These are phyloP conservation scores for Francoa sonchifolia DNA, from an alignment of 441 rosid genomes.

Conservation along the genomic window DNA sequence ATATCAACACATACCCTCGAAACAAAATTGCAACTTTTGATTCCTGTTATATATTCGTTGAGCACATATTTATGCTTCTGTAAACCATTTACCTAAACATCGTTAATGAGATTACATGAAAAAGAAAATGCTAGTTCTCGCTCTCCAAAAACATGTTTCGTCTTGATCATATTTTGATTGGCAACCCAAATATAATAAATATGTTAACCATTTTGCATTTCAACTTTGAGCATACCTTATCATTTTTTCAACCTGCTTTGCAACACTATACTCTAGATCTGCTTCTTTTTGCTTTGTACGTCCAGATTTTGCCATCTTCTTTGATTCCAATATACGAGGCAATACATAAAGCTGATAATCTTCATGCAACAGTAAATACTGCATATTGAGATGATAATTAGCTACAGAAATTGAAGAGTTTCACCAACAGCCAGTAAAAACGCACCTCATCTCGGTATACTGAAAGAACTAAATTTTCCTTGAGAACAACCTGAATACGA, in stretches of 20 bases:
- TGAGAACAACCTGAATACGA: constrained; percentile 72
- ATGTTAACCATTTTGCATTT: too few species aligned
- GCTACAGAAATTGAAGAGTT: constrained; percentile 16
- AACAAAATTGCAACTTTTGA: too few species aligned
- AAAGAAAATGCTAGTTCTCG: too few species aligned
- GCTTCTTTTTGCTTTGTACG: constrained; percentile 95
- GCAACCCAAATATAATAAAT: too few species aligned
- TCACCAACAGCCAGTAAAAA: constrained; percentile 9
- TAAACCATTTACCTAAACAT: too few species aligned
- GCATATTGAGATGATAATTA: constrained; percentile 28
- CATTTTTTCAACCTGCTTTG: constrained; percentile 99
- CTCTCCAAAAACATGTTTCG: too few species aligned
- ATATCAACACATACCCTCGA: too few species aligned
- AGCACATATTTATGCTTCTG: too few species aligned
- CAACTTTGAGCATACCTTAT: constrained; percentile 48
- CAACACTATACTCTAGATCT: constrained; percentile 95
- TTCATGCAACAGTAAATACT: constrained; percentile 84
- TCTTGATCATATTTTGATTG: too few species aligned
- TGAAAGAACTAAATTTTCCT: constrained; percentile 82
- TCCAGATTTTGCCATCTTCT: constrained; percentile 98
- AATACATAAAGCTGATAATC: constrained; percentile 90
- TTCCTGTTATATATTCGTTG: too few species aligned
- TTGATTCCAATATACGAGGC: constrained; percentile 90
- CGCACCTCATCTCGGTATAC: constrained; percentile 95
- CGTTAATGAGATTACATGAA: too few species aligned